Percentiles rank a stretch among this genome's conserved stretches.
Evolutionary conservation across 1,139 yeast genomes (phyloP).

Genomic region (Eremothecium sinecaudum): DNA sequence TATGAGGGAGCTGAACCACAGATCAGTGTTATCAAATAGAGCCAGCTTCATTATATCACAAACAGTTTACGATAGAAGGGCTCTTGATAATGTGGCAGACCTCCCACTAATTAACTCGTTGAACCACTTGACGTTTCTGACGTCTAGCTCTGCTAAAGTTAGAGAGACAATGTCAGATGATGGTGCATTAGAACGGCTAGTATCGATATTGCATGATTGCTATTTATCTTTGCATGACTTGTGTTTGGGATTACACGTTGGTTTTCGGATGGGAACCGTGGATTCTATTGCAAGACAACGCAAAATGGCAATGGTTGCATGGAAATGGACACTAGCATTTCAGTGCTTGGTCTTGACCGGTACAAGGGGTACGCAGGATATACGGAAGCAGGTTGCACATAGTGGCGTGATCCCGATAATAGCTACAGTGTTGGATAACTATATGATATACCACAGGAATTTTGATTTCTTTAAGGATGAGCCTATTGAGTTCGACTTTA

Average conservation of each 20-base stretch:
- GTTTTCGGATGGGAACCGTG: constrained; percentile 17
- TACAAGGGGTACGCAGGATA: constrained; percentile 82
- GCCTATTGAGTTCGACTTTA: constrained; percentile 19
- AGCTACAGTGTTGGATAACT: constrained; percentile 87
- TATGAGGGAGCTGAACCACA: constrained; percentile 89
- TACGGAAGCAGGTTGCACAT: constrained; percentile 75
- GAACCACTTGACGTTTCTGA: constrained; percentile 78
- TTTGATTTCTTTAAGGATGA: constrained; percentile 30
- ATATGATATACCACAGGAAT: constrained; percentile 36
- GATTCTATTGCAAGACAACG: constrained; percentile 27
- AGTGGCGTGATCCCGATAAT: constrained; percentile 88
- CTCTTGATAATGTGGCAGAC: constrained; percentile 82
- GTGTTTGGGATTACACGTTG: constrained; percentile 10
- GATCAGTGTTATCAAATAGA: constrained; percentile 65
- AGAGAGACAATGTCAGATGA: constrained; percentile 81
- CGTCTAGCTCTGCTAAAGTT: constrained; percentile 79
- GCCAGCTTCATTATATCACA: constrained; percentile 89
- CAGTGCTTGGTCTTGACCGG: constrained; percentile 88
- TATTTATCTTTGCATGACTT: constrained; percentile 32
- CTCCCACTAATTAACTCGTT: constrained; percentile 85
- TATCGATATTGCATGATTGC: constrained; percentile 78
- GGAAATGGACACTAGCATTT: constrained; percentile 96
- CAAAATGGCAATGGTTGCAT: constrained; percentile 52
- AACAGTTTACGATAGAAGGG: constrained; percentile 81
- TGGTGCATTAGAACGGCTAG: constrained; percentile 86